Conservation (phyloP, 116 monocot species). For the Zostera marina region DNA sequence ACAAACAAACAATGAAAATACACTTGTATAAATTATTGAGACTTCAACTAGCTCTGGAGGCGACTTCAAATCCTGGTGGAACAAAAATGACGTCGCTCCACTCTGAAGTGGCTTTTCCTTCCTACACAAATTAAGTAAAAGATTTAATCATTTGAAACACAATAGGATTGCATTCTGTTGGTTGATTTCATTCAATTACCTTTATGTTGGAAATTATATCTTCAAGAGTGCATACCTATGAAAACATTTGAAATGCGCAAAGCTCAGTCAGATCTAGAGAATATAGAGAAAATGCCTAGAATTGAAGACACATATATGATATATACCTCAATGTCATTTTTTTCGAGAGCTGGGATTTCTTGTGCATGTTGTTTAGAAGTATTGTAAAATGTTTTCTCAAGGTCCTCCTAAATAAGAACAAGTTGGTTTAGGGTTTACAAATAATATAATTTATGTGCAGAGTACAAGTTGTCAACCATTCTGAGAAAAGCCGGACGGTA, state of each 20-base stretch:
- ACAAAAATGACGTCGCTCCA: slow-evolving; percentile 84
- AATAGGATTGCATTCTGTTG: background rate
- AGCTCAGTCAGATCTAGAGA: too few relatives aligned
- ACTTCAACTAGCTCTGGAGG: too few relatives aligned
- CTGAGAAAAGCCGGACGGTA: slow-evolving; percentile 88
- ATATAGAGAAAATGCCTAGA: background rate
- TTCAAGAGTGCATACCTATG: slow-evolving; percentile 63
- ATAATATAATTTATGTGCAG: background rate
- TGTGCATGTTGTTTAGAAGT: slow-evolving; percentile 41
- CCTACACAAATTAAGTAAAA: background rate
- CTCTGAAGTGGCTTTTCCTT: slow-evolving; percentile 42
- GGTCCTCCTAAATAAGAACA: slow-evolving; percentile 53
- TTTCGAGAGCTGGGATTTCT: slow-evolving; percentile 45
- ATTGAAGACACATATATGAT: too few relatives aligned
- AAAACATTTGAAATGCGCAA: background rate
- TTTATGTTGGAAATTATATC: slow-evolving; percentile 62
- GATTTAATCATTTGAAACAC: background rate
- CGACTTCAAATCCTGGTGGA: slow-evolving; percentile 61
- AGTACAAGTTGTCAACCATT: slow-evolving; percentile 43
- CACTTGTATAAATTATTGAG: too few relatives aligned
- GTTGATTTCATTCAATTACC: slow-evolving; percentile 14
- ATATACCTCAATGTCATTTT: slow-evolving; percentile 59
- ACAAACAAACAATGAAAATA: too few relatives aligned
- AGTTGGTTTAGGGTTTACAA: background rate
- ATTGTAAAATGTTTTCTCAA: slow-evolving; percentile 47